These are phyloP conservation scores for Candida michaelii DNA, from an alignment of 805 yeast species.

Conservation along the genomic window DNA sequence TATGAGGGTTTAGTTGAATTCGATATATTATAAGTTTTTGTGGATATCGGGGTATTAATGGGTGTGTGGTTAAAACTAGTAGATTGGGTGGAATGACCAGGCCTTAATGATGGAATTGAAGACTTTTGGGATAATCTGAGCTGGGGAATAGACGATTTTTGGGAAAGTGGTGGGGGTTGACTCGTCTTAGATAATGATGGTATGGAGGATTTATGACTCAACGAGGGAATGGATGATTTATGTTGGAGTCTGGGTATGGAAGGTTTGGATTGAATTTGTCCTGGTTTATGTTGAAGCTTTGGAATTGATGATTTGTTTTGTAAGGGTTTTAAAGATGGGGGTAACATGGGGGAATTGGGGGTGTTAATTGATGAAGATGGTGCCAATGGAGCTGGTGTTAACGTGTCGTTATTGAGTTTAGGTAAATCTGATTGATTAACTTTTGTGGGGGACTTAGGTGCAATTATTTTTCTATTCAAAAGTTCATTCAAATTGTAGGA, in stretches of 20 bases:
- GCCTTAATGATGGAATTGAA: slow-evolving; percentile 11
- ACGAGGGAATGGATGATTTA: slow-evolving; percentile 15
- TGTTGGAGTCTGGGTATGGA: slow-evolving; percentile 15
- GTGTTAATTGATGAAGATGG: not conserved
- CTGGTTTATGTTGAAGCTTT: slow-evolving; percentile 11
- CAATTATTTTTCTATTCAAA: slow-evolving; percentile 18
- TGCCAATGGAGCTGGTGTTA: no score
- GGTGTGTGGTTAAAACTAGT: no score
- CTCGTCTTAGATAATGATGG: slow-evolving; percentile 11
- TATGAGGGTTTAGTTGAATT: slow-evolving; percentile 1
- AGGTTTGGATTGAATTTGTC: slow-evolving; percentile 14
- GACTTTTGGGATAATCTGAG: slow-evolving; percentile 13
- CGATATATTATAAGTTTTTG: no score
- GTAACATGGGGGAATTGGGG: not conserved
- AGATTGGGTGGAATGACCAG: no score
- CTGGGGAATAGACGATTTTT: slow-evolving; percentile 13
- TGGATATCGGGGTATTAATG: no score
- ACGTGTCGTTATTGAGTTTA: slow-evolving; percentile 3
- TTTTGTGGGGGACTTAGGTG: slow-evolving; percentile 16
- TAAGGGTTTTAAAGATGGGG: slow-evolving; percentile 1
- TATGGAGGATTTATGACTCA: slow-evolving; percentile 15
- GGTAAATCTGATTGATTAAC: slow-evolving; percentile 1
- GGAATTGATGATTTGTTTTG: slow-evolving; percentile 12
- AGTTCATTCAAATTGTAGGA: slow-evolving; percentile 36
- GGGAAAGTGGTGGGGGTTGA: slow-evolving; percentile 19